Evolutionary conservation across 768 basidiomycete species (phyloP), one percentile per base, ranked within the genome.

Genomic region (Termitomyces sp.): DNA sequence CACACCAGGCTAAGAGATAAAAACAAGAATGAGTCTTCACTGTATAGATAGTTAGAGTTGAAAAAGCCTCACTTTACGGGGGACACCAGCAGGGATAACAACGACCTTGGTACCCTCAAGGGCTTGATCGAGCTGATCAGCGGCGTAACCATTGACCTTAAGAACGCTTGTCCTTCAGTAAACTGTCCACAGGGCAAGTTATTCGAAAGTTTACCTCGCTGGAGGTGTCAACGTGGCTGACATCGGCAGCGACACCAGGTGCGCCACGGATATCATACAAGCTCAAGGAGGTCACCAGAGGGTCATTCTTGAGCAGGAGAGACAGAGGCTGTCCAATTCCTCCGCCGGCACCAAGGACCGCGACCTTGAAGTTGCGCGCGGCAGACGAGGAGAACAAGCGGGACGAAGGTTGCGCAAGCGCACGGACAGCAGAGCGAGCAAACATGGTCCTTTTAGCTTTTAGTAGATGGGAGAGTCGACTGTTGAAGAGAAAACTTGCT

Each of bases 281-380:
- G 69, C 81, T 89, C 68, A 98, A 76, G 61, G 87, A 83, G 53
- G 84, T 84, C 70, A 97, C 90, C 64, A 94, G 77, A 43, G 93
- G 93, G 79, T 99, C 90, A 63, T 77, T 83, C 81, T 98, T 98
- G 71, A 98, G 85, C 62, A 97, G 81, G 62, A 98, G 77, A 48
- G 94, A 96, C 66, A 98, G 78, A 68, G 96, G 95, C 74, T 98
- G 96, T 71, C 96, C 96, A 72, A 98, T 98, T 73, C 96, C 96
- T 81, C 96, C 96, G 66, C 93, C 96, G 60, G 97, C 97, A 66
- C 96, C 96, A 71, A 97, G 91, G 59, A 99, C 95, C 50, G 91
- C 90, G 71, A 97, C 96, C 78, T 94, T 95, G 63, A 86, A 87
- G 61, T 80, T 81, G 66, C 85, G 82, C 45, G 84, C 68, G 26